Evolutionary conservation across 2,329 filamentous ascomycete genomes (phyloP), one percentile per base, ranked within the genome.

Genomic region (Cordyceps pruinosa): DNA sequence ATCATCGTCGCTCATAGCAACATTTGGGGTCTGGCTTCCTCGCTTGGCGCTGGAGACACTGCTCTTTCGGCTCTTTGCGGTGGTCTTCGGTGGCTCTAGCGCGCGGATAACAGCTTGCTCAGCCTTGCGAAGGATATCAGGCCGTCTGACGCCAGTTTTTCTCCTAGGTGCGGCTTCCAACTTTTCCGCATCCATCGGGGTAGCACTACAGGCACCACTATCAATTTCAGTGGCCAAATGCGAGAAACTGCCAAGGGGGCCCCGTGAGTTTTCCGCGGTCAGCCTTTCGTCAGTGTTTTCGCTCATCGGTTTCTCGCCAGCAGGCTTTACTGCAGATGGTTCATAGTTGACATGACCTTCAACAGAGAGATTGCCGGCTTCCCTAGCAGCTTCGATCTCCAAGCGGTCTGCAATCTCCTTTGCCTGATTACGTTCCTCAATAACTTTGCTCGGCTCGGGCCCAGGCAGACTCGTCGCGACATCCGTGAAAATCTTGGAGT

Each of bases 401-500:
- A 70, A 62, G 35, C 71, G 67, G 5, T 70, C 70, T 25, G 75
- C 70, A 2, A 69, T 74, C 39, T 76, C 76, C 57, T 72, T 72
- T 4, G 69, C 73, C 5, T 70, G 72, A 7, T 73, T 73, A 49
- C 73, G 72, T 60, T 73, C 80, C 63, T 71, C 80, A 62, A 75
- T 76, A 56, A 76, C 70, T 58, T 72, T 69, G 59, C 76, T 71
- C 23, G 80, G 73, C 46, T 78, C 72, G n/a, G 71, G 68, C 28
- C 76, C 75, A 0, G 81, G 80, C 2, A 90, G 72, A 4, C 76
- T 77, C 42, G 81, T 81, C 2, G 84, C 84, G 49, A 91, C 74
- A 30, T 86, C 82, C 19, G 80, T 78, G 67, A 90, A 94, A 17
- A 96, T 76, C 49, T 84, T 80, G 1, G 89, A 88, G 70, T 96